Evolutionary conservation across 2,329 filamentous ascomycete species (phyloP).

Genomic region (Colletotrichum sp.): DNA sequence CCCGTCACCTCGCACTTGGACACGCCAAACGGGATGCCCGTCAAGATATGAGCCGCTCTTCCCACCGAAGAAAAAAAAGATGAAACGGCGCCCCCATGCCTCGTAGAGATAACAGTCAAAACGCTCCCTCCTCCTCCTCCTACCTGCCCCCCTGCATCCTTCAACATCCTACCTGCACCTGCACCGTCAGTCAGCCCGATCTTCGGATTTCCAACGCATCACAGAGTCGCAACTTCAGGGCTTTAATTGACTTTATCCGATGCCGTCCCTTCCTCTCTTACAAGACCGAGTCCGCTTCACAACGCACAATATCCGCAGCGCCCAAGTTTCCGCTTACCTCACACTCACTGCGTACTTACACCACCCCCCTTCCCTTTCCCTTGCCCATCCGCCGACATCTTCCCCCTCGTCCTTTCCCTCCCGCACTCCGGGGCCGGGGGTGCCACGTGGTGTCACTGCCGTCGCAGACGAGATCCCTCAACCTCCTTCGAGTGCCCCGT

Average conservation of each 20-base stretch:
- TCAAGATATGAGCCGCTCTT: not conserved
- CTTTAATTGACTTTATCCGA: not conserved
- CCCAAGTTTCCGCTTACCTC: not conserved
- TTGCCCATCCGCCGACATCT: not conserved
- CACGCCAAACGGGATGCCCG: not conserved
- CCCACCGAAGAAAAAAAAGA: not conserved
- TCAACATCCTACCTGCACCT: not conserved
- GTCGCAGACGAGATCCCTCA: not conserved
- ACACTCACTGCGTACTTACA: not conserved
- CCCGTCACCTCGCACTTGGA: not conserved
- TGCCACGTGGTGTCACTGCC: constrained; percentile 8
- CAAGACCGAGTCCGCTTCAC: not conserved
- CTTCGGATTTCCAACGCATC: not conserved
- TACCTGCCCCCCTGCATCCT: not conserved
- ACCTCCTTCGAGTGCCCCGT: not conserved
- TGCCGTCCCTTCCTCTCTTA: not conserved
- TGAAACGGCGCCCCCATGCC: not conserved
- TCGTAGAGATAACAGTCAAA: not conserved
- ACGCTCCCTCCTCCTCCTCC: not conserved
- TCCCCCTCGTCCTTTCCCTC: not conserved
- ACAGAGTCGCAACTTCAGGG: not conserved
- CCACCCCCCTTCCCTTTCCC: not conserved
- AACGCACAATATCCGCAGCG: not conserved
- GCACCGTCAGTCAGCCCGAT: not conserved
- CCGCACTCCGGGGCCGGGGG: not conserved